These are phyloP conservation scores for Amphibolis antarctica DNA, from an alignment of 106 monocot species.

Conservation along the genomic window DNA sequence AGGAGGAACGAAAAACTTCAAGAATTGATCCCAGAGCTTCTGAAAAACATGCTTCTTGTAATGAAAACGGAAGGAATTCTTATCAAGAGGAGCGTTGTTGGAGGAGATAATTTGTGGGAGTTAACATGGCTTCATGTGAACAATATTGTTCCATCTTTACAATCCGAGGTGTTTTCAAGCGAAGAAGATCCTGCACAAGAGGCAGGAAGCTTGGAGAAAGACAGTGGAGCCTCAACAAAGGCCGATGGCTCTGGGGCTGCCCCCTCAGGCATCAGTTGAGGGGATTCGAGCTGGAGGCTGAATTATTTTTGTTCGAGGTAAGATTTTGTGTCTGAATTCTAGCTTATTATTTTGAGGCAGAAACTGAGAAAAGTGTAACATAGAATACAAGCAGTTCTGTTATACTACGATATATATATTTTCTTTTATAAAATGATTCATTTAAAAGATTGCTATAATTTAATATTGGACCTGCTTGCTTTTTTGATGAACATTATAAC, in stretches of 20 bases:
- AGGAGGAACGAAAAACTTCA: constrained; percentile 16
- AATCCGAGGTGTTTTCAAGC: constrained; percentile 14
- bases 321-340: no score
- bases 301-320: no score
- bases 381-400: no score
- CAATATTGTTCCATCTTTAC: constrained; percentile 13
- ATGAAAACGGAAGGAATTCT: constrained; percentile 21
- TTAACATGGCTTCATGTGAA: constrained; percentile 16
- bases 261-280: not conserved
- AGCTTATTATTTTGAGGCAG: no score
- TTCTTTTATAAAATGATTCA: no score
- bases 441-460: no score
- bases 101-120: constrained; percentile 19
- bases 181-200: constrained; percentile 9
- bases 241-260: not conserved
- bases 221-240: not conserved
- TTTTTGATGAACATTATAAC: no score
- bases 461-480: no score
- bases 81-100: constrained; percentile 4
- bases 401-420: no score
- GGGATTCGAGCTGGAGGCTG: not conserved
- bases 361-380: no score
- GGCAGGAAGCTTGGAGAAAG: not conserved
- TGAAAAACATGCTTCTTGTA: constrained; percentile 19
- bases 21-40: constrained; percentile 21